These are phyloP conservation scores for Rheum nobile DNA, from an alignment of 148 eudicot species.

Conservation along the genomic window DNA sequence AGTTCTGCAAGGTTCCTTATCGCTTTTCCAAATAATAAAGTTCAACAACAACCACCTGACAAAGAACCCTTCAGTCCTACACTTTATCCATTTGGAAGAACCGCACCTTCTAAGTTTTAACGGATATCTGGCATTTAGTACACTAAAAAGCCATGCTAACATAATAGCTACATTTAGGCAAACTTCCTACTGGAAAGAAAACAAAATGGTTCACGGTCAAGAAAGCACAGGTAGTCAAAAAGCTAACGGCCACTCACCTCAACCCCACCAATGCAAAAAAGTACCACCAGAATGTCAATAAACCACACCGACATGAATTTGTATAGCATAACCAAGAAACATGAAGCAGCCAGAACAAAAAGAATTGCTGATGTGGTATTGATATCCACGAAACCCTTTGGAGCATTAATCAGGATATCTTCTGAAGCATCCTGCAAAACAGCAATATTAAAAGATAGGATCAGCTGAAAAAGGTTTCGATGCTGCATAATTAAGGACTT, in stretches of 20 bases:
- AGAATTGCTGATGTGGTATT: conserved; percentile 78
- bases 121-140: background rate
- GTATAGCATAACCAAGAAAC: conserved; percentile 94
- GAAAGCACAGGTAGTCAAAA: background rate
- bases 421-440: conserved; percentile 69
- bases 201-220: background rate
- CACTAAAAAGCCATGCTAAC: background rate
- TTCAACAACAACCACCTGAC: background rate
- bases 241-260: conserved; percentile 46
- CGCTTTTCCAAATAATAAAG: background rate
- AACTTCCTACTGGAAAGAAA: background rate
- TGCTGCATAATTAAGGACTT: background rate
- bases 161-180: background rate
- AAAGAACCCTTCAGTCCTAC: background rate
- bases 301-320: conserved; percentile 88
- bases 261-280: conserved; percentile 87
- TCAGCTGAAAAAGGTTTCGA: background rate
- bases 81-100: background rate
- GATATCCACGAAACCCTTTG: conserved; percentile 64
- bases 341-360: conserved; percentile 76
- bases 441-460: background rate
- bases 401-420: conserved; percentile 28
- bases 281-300: conserved; percentile 83
- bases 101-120: background rate
- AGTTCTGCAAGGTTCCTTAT: background rate